Base-by-base conservation (phyloP, 805 yeast species). In the Nakazawaea laoshanensis region DNA sequence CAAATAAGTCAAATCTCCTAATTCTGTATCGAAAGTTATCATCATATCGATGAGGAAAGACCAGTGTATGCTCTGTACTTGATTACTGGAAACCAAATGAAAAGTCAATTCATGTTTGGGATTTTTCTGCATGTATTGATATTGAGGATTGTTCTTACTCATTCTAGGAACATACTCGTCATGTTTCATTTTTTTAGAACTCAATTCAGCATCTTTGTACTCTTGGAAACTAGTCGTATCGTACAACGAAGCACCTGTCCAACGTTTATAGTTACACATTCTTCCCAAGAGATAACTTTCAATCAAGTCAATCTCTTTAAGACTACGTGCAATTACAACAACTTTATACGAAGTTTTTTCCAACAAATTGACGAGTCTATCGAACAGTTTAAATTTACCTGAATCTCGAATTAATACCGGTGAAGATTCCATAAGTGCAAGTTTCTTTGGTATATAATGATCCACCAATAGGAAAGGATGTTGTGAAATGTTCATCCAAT, bases 231-330 rank as follows among this genome's bases (percentile, higher is more conserved):
- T 55, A 30, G 54, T 37, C 25, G 59, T 65, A 21, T 69, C 74
- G 42, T 64, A 69, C 16, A 79, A 52, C 13, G 78, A 69, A 1
- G 74, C 63, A 11, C 85, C 84, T 16, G 86, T 73, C 44, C 78
- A 69, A 43, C 94, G 69, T 39, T 67, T 67, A 47, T 81, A 80
- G 40, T 68, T 66, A 24, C 84, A 53, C 23, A 61, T 61, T 45
- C 83, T 74, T 2, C 95, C 96, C n/a, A 81, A 60, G 10, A 86
- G 48, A 28, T 80, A 63, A 1, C 88, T 82, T 52, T 87, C 96
- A 5, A 87, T 63, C 29, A 87, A 57, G 48, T 87, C 94, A 40
- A 82, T 50, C 47, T 82, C 92, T 47, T 79, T 77, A 15, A 77
- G 65, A 44, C 65, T 70, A 23, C 70, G 66, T 0, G 86, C 79